phyloP scores from a whole-genome alignment of 495 filamentous ascomycete genomes.

The Lentithecium fluviatile region DNA sequence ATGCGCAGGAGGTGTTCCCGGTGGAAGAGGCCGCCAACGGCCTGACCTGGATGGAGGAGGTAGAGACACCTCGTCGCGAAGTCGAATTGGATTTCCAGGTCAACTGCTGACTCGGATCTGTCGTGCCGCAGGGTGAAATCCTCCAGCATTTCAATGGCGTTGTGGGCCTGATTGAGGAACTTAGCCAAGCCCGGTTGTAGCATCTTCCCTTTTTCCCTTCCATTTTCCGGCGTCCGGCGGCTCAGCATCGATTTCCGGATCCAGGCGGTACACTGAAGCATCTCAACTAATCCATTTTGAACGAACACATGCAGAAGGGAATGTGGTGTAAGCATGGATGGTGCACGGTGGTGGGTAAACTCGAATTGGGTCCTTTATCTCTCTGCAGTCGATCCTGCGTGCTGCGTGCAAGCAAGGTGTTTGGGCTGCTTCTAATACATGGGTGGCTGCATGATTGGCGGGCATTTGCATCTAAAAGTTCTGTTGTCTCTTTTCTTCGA shows the following conservation, averaged over 20 bases:
- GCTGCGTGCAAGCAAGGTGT: constrained; percentile 31
- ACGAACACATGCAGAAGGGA: no score
- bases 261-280: not conserved
- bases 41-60: constrained; percentile 79
- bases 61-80: constrained; percentile 39
- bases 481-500: not conserved
- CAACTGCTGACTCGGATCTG: constrained; percentile 27
- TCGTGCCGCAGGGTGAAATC: constrained; percentile 7
- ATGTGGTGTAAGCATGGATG: constrained; percentile 3
- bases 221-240: not conserved
- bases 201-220: constrained; percentile 1
- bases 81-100: constrained; percentile 31
- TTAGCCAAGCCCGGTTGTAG: constrained; percentile 20
- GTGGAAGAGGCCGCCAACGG: constrained; percentile 93
- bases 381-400: not conserved
- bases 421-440: constrained; percentile 9
- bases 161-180: constrained; percentile 6
- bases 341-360: not conserved
- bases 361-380: not conserved
- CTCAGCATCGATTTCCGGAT: constrained; percentile 17
- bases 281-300: no score
- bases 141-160: constrained; percentile 24
- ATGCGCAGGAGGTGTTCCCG: constrained; percentile 91
- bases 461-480: not conserved
- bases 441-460: constrained; percentile 7